Evolutionary conservation across 345 rosid species (phyloP).

Genomic region (Trapa bicornis): DNA sequence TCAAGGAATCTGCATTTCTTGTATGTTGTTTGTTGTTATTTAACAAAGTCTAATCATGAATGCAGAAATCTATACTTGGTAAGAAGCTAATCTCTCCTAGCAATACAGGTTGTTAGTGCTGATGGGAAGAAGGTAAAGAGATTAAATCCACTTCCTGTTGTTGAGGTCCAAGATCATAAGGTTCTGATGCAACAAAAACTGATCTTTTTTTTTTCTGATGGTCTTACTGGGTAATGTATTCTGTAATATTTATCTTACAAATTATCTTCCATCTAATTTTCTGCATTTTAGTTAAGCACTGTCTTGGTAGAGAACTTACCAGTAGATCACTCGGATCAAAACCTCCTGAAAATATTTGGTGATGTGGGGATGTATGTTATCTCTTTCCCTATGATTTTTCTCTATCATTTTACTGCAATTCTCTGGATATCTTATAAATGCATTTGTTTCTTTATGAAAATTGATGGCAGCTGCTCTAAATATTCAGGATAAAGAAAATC

Average conservation of each 20-base stretch:
- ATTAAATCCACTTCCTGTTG: slow-evolving; percentile 35
- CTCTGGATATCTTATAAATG: slow-evolving; percentile 4
- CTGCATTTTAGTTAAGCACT: slow-evolving; percentile 51
- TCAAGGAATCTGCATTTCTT: slow-evolving; percentile 64
- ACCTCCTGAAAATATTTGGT: slow-evolving; percentile 48
- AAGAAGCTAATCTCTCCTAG: background rate
- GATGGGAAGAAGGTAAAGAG: slow-evolving; percentile 87
- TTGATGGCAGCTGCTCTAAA: slow-evolving; percentile 4
- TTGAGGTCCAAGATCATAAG: slow-evolving; percentile 67
- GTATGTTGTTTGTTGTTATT: slow-evolving; percentile 23
- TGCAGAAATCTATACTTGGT: background rate
- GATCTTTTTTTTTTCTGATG: background rate
- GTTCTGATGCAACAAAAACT: slow-evolving; percentile 24
- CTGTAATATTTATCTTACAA: background rate
- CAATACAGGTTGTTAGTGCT: slow-evolving; percentile 47
- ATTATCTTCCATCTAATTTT: slow-evolving; percentile 18
- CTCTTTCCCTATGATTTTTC: background rate
- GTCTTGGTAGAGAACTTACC: slow-evolving; percentile 95
- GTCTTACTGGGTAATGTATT: background rate
- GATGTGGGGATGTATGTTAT: slow-evolving; percentile 64
- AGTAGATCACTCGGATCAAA: slow-evolving; percentile 65
- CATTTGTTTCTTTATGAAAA: slow-evolving; percentile 4
- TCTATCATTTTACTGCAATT: background rate
- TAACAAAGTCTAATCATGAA: background rate
- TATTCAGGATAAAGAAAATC: slow-evolving; percentile 45